These are phyloP conservation scores for Iris macrosiphon DNA, from an alignment of 106 monocot species.

Conservation along the genomic window DNA sequence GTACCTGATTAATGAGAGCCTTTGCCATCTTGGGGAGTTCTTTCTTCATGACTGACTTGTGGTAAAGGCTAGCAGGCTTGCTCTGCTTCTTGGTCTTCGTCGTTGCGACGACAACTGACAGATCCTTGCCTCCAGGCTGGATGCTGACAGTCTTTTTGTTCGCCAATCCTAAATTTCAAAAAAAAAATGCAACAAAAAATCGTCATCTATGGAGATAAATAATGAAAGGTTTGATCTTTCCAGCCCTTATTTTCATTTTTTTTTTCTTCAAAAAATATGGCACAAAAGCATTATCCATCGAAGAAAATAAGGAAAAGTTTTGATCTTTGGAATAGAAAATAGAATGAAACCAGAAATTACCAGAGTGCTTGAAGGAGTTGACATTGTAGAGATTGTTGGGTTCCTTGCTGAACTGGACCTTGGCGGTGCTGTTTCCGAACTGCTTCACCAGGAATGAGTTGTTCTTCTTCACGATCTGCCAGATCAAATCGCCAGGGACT, in stretches of 20 bases:
- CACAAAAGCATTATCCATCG: too few species aligned
- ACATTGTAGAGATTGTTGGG: slow-evolving; percentile 61
- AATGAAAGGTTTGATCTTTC: too few species aligned
- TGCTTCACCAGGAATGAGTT: slow-evolving; percentile 60
- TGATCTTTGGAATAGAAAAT: too few species aligned
- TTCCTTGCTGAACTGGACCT: slow-evolving; percentile 72
- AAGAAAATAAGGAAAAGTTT: too few species aligned
- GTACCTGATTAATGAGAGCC: slow-evolving; percentile 56
- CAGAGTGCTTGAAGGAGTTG: slow-evolving; percentile 69
- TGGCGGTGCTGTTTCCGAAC: slow-evolving; percentile 54
- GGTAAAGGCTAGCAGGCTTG: slow-evolving; percentile 26
- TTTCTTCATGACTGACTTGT: slow-evolving; percentile 57
- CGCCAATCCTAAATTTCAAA: slow-evolving; percentile 35
- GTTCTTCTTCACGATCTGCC: slow-evolving; percentile 72
- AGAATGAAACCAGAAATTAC: slow-evolving; percentile 18
- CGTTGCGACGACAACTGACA: slow-evolving; percentile 28
- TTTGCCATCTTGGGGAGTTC: slow-evolving; percentile 56
- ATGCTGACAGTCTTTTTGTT: slow-evolving; percentile 50
- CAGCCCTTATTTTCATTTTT: too few species aligned
- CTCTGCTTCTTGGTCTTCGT: slow-evolving; percentile 57
- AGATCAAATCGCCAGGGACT: slow-evolving; percentile 42
- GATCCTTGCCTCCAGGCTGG: slow-evolving; percentile 40
- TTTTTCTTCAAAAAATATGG: too few species aligned
- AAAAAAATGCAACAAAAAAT: background rate
- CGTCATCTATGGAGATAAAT: too few species aligned